These are phyloP conservation scores for Eremomyces bilateralis DNA, from an alignment of 495 filamentous ascomycete species.

Conservation along the genomic window DNA sequence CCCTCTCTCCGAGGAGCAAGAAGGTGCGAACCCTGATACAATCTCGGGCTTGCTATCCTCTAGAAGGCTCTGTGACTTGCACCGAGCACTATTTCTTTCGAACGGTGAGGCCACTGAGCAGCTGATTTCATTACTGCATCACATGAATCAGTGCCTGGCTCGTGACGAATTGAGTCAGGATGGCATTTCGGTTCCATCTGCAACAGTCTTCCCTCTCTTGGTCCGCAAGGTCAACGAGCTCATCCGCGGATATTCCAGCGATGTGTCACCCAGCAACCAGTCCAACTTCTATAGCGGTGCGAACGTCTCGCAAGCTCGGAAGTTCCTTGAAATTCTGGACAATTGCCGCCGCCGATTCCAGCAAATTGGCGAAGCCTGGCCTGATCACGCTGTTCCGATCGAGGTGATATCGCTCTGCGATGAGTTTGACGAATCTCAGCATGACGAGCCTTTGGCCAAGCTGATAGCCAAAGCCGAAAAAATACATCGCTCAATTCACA, in stretches of 20 bases:
- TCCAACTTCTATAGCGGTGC: constrained; percentile 83
- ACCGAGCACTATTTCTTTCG: constrained; percentile 28
- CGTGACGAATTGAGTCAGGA: too few species aligned
- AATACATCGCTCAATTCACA: constrained; percentile 56
- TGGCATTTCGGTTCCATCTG: too few species aligned
- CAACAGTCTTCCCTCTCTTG: too few species aligned
- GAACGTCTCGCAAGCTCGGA: constrained; percentile 52
- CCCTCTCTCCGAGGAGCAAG: constrained; percentile 42
- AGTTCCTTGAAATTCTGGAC: constrained; percentile 40
- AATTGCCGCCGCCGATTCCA: constrained; percentile 45
- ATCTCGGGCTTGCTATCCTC: too few species aligned
- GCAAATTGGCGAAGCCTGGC: constrained; percentile 45
- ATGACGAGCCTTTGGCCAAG: constrained; percentile 71
- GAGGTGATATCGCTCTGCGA: constrained; percentile 58
- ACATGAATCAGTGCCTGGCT: too few species aligned
- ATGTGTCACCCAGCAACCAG: too few species aligned
- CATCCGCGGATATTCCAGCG: too few species aligned
- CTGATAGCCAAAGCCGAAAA: constrained; percentile 68
- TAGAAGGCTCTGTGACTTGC: too few species aligned
- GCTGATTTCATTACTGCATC: too few species aligned
- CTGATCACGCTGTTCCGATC: constrained; percentile 48
- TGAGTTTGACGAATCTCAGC: constrained; percentile 46
- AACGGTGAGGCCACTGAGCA: too few species aligned
- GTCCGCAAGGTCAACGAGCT: too few species aligned
- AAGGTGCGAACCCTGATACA: constrained; percentile 15